phyloP scores from a whole-genome alignment of 139 green algal genomes.

The Ulvella scutata region DNA sequence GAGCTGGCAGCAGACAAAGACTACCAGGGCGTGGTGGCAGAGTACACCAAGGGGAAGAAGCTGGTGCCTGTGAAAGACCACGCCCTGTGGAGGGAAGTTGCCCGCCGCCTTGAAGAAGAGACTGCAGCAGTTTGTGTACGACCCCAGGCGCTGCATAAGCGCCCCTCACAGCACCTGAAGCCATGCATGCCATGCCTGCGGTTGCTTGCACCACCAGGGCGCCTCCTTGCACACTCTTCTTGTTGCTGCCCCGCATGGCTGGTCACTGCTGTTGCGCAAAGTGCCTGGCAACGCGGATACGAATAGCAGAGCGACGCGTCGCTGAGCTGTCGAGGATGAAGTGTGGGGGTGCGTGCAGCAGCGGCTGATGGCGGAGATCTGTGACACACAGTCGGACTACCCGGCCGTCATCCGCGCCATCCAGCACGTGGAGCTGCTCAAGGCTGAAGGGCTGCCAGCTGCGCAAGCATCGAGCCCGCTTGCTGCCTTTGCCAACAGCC shows the following conservation, averaged over 20 bases:
- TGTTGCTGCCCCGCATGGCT: not conserved
- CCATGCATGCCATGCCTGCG: too few species aligned
- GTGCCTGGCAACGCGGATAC: too few species aligned
- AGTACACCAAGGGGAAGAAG: slow-evolving; percentile 1
- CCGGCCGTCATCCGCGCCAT: not conserved
- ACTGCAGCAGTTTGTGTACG: not conserved
- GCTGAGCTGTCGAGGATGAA: too few species aligned
- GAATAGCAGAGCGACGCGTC: too few species aligned
- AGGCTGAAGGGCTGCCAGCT: not conserved
- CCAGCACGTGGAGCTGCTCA: not conserved
- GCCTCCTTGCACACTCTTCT: not conserved
- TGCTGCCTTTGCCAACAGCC: not conserved
- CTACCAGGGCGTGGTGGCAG: not conserved
- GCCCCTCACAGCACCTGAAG: too few species aligned
- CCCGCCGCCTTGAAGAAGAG: not conserved
- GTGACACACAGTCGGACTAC: not conserved
- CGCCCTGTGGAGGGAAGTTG: not conserved
- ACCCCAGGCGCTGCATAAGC: too few species aligned
- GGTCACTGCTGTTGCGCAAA: not conserved
- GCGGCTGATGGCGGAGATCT: not conserved
- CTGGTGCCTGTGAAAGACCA: not conserved
- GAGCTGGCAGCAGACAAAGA: slow-evolving; percentile 12
- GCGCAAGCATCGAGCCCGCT: not conserved
- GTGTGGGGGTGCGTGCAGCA: not conserved
- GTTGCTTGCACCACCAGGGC: too few species aligned